Evolutionary conservation across 2,329 filamentous ascomycete genomes (phyloP).

Genomic region (Pseudodiploospora longispora): DNA sequence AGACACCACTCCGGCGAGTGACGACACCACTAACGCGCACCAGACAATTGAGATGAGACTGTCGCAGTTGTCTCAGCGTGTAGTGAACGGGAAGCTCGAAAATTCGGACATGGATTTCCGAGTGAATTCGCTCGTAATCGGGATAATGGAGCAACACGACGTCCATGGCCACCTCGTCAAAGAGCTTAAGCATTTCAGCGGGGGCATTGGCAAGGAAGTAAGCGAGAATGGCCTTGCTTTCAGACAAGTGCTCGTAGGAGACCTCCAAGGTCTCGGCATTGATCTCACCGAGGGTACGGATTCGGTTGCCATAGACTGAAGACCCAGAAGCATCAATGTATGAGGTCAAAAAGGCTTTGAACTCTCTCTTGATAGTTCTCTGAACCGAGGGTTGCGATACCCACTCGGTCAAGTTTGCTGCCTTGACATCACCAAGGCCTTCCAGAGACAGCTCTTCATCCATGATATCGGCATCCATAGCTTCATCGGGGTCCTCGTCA

Average conservation of each 20-base stretch:
- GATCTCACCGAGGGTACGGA: slow-evolving; percentile 90
- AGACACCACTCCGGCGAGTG: slow-evolving; percentile 87
- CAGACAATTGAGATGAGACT: slow-evolving; percentile 91
- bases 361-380: slow-evolving; percentile 88
- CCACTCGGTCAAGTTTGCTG: slow-evolving; percentile 90
- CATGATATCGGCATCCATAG: slow-evolving; percentile 90
- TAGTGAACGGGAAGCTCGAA: slow-evolving; percentile 91
- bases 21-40: slow-evolving; percentile 93
- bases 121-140: slow-evolving; percentile 94
- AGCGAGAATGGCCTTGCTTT: slow-evolving; percentile 85
- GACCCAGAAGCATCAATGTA: slow-evolving; percentile 84
- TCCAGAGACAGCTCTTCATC: slow-evolving; percentile 91
- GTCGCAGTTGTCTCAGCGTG: slow-evolving; percentile 87
- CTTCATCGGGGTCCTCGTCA: slow-evolving; percentile 88
- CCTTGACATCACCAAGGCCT: slow-evolving; percentile 86
- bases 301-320: slow-evolving; percentile 91
- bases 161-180: slow-evolving; percentile 95
- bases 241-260: slow-evolving; percentile 85
- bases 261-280: slow-evolving; percentile 96
- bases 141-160: slow-evolving; percentile 93
- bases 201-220: slow-evolving; percentile 96
- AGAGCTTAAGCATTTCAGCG: slow-evolving; percentile 89
- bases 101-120: slow-evolving; percentile 95
- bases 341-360: slow-evolving; percentile 94
- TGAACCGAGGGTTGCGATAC: slow-evolving; percentile 84